Evolutionary conservation across 192 early-diverging fungal species (phyloP), one percentile per base, ranked within the genome.

Genomic region (Haplosporangium gracile): DNA sequence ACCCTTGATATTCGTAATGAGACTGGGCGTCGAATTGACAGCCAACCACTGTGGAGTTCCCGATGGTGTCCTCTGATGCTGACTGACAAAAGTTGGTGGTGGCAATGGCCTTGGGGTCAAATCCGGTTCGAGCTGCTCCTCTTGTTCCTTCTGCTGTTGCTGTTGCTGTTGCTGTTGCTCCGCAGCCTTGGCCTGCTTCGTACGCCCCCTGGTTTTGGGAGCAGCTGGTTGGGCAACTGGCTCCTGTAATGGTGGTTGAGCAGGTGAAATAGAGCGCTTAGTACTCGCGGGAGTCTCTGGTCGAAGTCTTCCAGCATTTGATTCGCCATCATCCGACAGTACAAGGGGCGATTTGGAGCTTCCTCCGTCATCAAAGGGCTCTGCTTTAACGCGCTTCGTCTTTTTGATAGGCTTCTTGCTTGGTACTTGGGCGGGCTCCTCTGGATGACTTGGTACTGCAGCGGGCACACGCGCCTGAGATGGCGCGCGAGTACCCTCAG

Each of bases 31-130:
- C 45, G 83, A 80, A 38, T 86, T 86, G 9, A 57, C 83, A 34
- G 79, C 83, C 36, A 86, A 57, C 83, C 83, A 86, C 24, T 80
- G 78, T 5, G 83, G 83, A 6, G 83, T 86, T 34, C 83, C 83
- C 13, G 83, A 86, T 0, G 83, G 83, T 5, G 83, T 86, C 26
- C 83, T 80, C 39, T 86, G 83, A 45, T 86, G 83, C 60, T 86
- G 83, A 42, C 80, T 86, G 32, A 77, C 75, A 49, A 86, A 80
- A 4, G 83, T 77, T 20, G 83, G 83, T 2, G 78, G 60, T 11
- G 83, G 83, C 49, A 86, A 74, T 43, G 75, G 8, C 65, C 60
- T 2, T 36, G 60, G 24, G 38, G 77, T 29, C 34, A 40, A 1
- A 36, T 63, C 71, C 26, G 49, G 26, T 36, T 5, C 47, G 15